phyloP scores from a whole-genome alignment of 139 green algal genomes.

The Coelastrella sp. region DNA sequence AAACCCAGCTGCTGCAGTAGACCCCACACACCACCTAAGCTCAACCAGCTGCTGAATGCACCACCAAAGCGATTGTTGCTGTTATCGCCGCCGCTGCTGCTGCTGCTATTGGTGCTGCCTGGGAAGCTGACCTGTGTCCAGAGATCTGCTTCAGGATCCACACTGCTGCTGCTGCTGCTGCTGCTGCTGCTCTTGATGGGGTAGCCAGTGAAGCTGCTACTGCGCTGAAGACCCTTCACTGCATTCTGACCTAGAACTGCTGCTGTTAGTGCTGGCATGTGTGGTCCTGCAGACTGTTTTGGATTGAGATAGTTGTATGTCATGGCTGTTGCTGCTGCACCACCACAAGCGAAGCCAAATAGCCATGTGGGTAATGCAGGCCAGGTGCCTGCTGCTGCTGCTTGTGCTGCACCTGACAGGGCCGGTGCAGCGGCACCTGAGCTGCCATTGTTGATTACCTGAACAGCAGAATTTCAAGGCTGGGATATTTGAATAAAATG shows the following conservation, averaged over 20 bases:
- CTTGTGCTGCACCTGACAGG: neutral
- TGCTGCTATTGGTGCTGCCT: conserved; percentile 14
- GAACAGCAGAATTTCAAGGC: neutral
- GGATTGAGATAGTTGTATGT: conserved; percentile 37
- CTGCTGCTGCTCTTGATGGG: conserved; percentile 8
- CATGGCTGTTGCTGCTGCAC: conserved; percentile 30
- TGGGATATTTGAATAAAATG: too few relatives aligned
- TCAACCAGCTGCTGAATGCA: neutral
- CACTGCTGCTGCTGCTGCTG: neutral
- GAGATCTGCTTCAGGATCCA: neutral
- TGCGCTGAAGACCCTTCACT: neutral
- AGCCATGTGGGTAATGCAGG: conserved; percentile 30
- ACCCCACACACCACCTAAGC: neutral
- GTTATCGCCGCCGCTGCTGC: conserved; percentile 22
- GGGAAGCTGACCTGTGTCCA: neutral
- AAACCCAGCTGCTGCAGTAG: conserved; percentile 14
- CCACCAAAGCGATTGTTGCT: neutral
- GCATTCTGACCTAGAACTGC: neutral
- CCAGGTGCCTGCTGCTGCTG: conserved; percentile 29
- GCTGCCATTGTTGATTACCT: neutral
- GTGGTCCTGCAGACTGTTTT: neutral
- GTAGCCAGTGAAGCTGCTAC: neutral
- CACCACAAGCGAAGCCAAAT: conserved; percentile 32
- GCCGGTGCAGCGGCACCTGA: neutral
- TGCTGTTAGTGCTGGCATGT: neutral